phyloP scores from a whole-genome alignment of 2,329 filamentous ascomycete species.

The Scortechinia acanthostroma region DNA sequence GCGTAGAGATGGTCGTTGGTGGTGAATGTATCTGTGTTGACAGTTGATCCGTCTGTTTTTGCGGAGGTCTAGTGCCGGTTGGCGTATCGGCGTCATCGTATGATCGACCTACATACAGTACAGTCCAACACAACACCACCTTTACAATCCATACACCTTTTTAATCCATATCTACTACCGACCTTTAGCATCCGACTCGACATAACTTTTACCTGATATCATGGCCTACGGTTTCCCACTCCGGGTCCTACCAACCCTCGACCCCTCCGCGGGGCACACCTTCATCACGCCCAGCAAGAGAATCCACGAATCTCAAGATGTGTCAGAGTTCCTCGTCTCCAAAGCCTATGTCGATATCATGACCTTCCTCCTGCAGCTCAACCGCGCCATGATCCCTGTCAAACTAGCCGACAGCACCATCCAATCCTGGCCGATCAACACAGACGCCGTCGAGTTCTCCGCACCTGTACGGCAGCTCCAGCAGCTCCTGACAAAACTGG shows the following conservation, averaged over 20 bases:
- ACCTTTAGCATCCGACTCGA: too few species aligned
- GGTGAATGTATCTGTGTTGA: too few species aligned
- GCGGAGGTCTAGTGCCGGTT: not conserved
- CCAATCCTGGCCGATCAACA: constrained; percentile 38
- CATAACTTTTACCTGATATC: too few species aligned
- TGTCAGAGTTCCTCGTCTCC: constrained; percentile 71
- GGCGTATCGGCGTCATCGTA: not conserved
- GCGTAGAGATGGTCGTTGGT: too few species aligned
- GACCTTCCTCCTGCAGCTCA: constrained; percentile 82
- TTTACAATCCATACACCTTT: not conserved
- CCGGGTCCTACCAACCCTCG: constrained; percentile 26
- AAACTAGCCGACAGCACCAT: constrained; percentile 30
- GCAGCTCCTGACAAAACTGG: constrained; percentile 56
- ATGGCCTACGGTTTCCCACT: not conserved
- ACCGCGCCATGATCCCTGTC: constrained; percentile 74
- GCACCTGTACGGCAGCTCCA: constrained; percentile 58
- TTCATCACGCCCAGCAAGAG: constrained; percentile 70
- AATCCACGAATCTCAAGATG: constrained; percentile 80
- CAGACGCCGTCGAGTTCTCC: constrained; percentile 28
- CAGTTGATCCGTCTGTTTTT: not conserved
- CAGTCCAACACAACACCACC: not conserved
- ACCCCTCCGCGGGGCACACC: constrained; percentile 30
- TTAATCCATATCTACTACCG: not conserved
- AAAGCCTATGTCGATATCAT: constrained; percentile 82
- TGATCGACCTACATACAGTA: too few species aligned